phyloP scores from a whole-genome alignment of 306 rosid genomes.

The Leucaena leucocephala region DNA sequence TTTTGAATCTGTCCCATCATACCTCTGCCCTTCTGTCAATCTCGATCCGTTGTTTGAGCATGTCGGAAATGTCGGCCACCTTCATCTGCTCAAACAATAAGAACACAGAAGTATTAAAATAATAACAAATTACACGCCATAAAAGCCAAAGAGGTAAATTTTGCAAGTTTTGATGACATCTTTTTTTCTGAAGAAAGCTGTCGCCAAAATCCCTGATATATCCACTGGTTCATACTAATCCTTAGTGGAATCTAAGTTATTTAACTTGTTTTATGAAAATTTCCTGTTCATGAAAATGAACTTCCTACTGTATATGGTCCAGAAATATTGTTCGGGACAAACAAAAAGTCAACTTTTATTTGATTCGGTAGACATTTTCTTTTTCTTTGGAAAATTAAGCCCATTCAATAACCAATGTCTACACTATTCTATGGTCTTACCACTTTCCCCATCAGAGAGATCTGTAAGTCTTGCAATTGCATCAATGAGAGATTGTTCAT shows the following conservation, averaged over 20 bases:
- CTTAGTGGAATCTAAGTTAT: neutral
- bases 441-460: conserved; percentile 85
- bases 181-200: neutral
- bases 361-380: neutral
- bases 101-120: conserved; percentile 18
- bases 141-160: neutral
- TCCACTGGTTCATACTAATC: neutral
- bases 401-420: conserved; percentile 2
- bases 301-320: neutral
- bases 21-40: conserved; percentile 28
- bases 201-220: neutral
- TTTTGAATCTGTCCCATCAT: conserved; percentile 7
- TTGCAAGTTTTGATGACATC: neutral
- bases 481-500: conserved; percentile 85
- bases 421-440: conserved; percentile 41
- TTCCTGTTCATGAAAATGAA: neutral
- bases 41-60: conserved; percentile 59
- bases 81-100: conserved; percentile 53
- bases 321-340: conserved; percentile 10
- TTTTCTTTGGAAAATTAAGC: neutral
- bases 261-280: neutral
- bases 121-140: neutral
- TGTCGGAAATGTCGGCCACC: conserved; percentile 59
- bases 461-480: conserved; percentile 78
- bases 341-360: neutral